Base-by-base conservation (phyloP, 352 stramenopile genomes). In the Pilasporangium apinafurcum region DNA sequence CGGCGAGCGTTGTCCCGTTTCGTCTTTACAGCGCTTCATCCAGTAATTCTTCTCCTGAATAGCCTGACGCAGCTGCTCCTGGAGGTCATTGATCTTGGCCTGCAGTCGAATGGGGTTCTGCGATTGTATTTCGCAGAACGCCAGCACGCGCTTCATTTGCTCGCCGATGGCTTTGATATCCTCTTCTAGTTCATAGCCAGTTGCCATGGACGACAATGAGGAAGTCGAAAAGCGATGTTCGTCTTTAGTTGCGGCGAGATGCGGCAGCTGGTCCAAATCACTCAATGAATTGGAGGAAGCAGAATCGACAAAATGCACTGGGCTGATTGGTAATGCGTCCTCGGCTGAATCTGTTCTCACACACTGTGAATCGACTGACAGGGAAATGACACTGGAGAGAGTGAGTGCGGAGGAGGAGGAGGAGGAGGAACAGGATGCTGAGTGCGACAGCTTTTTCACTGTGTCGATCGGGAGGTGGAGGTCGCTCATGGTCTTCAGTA, bases 1-100 rank as follows among this genome's bases (percentile, higher is more conserved):
- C 21, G 7, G 50, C 37, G n/a, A 65, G 58, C 1, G 54, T 57
- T n/a, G 62, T 44, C 31, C 67, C 55, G 44, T 77, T 63, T 32
- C 58, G 58, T 45, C 77, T 40, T 88, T 80, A 58, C 77, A 90
- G 17, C 77, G 75, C 52, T 88, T 86, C 69, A 91, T 87, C 82
- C 82, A 94, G 59, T 94, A 92, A 51, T 94, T 91, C 59, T 94
- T 94, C 64, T 94, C 82, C 10, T 70, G 65, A 35, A 90, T 66
- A 22, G 68, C 79, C 47, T 77, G 64, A 12, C 75, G 69, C 22
- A 94, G 66, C 56, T 91, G 70, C 42, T 91, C 71, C 58, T 89
- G 53, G 30, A 94, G 64, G 43, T 89, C 73, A 33, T 70, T 64
- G 51, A 94, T 83, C 68, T 86, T 86, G 42, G 65, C 63, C 37